phyloP scores from a whole-genome alignment of 2,329 filamentous ascomycete species.

The Beauveria sp. region DNA sequence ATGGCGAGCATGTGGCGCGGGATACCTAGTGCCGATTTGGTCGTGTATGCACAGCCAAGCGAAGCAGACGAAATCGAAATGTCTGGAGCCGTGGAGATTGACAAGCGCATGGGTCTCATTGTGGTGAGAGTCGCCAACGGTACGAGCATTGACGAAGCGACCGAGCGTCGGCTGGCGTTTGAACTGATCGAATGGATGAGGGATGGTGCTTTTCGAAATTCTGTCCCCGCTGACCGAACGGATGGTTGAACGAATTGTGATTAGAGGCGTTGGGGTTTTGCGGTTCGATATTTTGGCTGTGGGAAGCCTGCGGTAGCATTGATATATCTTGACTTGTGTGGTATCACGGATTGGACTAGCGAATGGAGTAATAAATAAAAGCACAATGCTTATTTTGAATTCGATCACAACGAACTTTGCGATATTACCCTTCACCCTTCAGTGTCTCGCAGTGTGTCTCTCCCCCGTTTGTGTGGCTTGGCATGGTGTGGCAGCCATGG shows the following conservation, averaged over 20 bases:
- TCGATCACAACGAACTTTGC: background rate
- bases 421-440: background rate
- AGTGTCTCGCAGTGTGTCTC: slow-evolving; percentile 4
- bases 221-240: slow-evolving; percentile 16
- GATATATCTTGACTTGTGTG: background rate
- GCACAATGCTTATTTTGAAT: background rate
- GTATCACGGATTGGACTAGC: background rate
- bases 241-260: slow-evolving; percentile 8
- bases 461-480: background rate
- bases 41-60: slow-evolving; percentile 53
- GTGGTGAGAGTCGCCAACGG: slow-evolving; percentile 41
- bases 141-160: slow-evolving; percentile 55
- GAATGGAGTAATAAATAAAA: background rate
- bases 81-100: slow-evolving; percentile 47
- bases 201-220: slow-evolving; percentile 33
- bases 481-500: background rate
- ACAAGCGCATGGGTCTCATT: slow-evolving; percentile 42
- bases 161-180: slow-evolving; percentile 69
- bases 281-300: background rate
- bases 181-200: slow-evolving; percentile 79
- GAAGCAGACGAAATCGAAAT: slow-evolving; percentile 28
- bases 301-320: background rate
- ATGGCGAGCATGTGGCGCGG: slow-evolving; percentile 90
- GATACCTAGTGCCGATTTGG: slow-evolving; percentile 72
- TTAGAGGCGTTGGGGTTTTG: background rate